Evolutionary conservation across 2,329 filamentous ascomycete species (phyloP), one percentile per base, ranked within the genome.

Genomic region (Diaporthe sp.): DNA sequence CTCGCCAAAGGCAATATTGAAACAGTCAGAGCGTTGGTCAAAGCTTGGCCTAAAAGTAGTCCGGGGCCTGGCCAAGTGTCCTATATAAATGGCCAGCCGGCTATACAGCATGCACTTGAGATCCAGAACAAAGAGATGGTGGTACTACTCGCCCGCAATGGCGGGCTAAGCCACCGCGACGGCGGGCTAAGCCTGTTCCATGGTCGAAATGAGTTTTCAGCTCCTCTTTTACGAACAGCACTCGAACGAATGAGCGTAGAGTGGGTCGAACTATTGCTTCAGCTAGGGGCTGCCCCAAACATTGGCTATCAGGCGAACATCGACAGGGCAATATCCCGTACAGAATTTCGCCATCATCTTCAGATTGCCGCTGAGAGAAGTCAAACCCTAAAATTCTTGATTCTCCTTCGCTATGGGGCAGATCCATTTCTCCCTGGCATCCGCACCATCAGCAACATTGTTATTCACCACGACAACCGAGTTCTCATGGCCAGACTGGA

Each of bases 31-130:
- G 17, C 1, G 3, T 40, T 68, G n/a, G 3, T 52, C 9, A 5
- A 12, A 4, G 19, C 28, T 2, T 33, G 28, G 30, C 30, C 17
- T 2, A 6, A 12, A 12, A 4, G 3, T 13, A 9, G 19, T 17
- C 6, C 7, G 0, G 17, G 54, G 1, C 42, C 7, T 52, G 54
- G 17, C 17, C 1, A 2, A 0, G 6, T 2, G 4, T 25, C 30
- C 17, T 4, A 35, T 2, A n/a, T 66, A 0, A 6, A 64, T 30
- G 40, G 45, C 7, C 22, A 13, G 4, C 33, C 47, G 40, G 33
- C 45, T 10, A 68, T 68, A 54, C 12, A 68, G n/a, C 25, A 28
- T 17, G 64, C 64, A 22, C 25, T 68, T 3, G 22, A 54, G 9
- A 17, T 0, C 0, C 5, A 40, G 9, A 10, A 68, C 17, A 28